Evolutionary conservation across 2,329 filamentous ascomycete species (phyloP), one percentile per base, ranked within the genome.

Genomic region (Knufia petricola): DNA sequence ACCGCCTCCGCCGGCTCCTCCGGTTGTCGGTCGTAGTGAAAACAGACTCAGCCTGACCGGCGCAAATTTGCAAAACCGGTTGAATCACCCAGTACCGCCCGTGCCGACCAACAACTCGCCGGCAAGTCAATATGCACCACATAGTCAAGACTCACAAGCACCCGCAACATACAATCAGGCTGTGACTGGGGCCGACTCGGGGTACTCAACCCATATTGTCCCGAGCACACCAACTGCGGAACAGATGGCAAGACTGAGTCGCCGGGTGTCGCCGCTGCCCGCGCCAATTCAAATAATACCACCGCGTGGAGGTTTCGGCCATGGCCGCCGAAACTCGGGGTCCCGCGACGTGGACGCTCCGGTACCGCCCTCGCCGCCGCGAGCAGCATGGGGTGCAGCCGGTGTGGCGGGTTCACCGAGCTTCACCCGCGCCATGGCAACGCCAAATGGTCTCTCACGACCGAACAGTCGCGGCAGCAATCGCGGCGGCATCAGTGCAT

Each of bases 41-140:
- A 36, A 31, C 50, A 52, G 28, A 36, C 19, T 61, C 15, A 60
- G 59, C 4, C 46, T 61, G 40, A 57, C 60, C 2, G 61, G 61
- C 19, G 49, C 58, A 10, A 61, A 62, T 41, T 50, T 62, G 13
- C 60, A 61, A 50, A 58, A 58, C 23, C 57, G 60, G 4, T 52
- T 62, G 19, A 59, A 63, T 46, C 61, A 63, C 50, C 60, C 60
- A 15, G 55, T 60, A n/a, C 61, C 60, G 20, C 60, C 61, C 38
- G 46, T 48, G 4, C 46, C 46, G 13, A 15, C 6, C 12, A 34
- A 43, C n/a, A 31, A 50, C 19, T 44, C 32, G 9, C 40, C 48
- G 9, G 38, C 21, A 24, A 39, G 23, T n/a, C 20, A 17, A 28
- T 43, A 49, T 20, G 30, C 13, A 13, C 24, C 46, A 8, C 28